Conservation (phyloP, 2,329 filamentous ascomycete species). For the Myriosclerotinia curreyana region DNA sequence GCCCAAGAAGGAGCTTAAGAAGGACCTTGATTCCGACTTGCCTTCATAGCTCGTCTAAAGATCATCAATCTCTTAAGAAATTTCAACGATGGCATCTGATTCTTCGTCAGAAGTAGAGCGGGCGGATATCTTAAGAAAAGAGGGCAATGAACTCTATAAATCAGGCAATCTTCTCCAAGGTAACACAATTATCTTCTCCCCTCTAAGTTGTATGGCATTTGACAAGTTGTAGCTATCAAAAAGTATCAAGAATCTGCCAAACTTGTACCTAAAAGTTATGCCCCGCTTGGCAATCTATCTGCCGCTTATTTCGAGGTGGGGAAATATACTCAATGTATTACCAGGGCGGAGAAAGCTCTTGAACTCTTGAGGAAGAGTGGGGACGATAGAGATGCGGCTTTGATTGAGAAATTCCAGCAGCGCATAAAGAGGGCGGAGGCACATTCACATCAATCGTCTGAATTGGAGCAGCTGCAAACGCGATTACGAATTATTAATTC, state of each 20-base stretch:
- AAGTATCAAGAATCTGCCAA: slow-evolving; percentile 10
- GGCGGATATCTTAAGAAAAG: background rate
- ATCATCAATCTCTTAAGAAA: background rate
- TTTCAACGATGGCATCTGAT: background rate
- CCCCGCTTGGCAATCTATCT: slow-evolving; percentile 23
- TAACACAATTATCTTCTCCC: background rate
- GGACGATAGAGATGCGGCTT: background rate
- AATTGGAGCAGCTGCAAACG: slow-evolving; percentile 1
- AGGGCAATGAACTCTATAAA: background rate
- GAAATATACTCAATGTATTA: slow-evolving; percentile 17
- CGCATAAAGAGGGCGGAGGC: slow-evolving; percentile 18
- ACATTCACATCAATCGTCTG: background rate
- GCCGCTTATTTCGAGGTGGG: slow-evolving; percentile 19
- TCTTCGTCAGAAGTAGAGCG: background rate
- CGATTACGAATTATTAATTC: background rate
- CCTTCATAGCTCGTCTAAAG: background rate
- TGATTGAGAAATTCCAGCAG: slow-evolving; percentile 6
- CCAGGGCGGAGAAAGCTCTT: slow-evolving; percentile 11
- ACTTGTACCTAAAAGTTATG: slow-evolving; percentile 37
- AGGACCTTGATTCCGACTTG: no score
- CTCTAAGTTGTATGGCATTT: background rate
- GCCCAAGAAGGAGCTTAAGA: no score
- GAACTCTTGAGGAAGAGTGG: slow-evolving; percentile 3
- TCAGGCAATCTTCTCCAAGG: background rate
- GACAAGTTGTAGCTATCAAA: background rate